A percentile compares a stretch with the other conserved stretches of the same genome.
phyloP scores from a whole-genome alignment of 2,329 filamentous ascomycete species.

The Elsinoe perseae region DNA sequence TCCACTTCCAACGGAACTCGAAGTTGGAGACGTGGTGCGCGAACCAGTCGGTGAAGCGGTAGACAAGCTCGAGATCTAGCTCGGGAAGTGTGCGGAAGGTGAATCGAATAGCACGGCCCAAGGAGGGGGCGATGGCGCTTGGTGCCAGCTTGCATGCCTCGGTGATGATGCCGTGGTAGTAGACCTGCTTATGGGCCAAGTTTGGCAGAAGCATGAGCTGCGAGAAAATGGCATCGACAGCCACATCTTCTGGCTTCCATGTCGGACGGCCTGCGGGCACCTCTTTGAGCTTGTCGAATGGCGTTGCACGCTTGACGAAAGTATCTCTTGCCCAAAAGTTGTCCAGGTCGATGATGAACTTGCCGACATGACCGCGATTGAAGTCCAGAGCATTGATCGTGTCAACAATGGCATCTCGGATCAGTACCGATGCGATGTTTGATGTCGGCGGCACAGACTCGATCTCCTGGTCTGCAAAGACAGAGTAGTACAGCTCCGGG shows the following conservation, averaged over 20 bases:
- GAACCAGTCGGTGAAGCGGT: conserved; percentile 95
- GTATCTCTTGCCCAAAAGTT: conserved; percentile 86
- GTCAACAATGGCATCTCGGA: conserved; percentile 80
- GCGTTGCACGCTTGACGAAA: conserved; percentile 87
- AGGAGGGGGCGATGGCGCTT: conserved; percentile 87
- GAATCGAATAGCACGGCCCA: conserved; percentile 87
- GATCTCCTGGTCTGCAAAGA: conserved; percentile 79
- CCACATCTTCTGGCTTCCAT: conserved; percentile 97
- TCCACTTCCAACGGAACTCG: conserved; percentile 99
- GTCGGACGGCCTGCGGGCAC: conserved; percentile 59
- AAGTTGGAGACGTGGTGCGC: conserved; percentile 97
- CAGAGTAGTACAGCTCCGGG: conserved; percentile 88
- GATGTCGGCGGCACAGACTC: conserved; percentile 71
- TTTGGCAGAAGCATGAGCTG: conserved; percentile 82
- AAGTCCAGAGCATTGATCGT: conserved; percentile 92
- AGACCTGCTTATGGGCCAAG: conserved; percentile 88
- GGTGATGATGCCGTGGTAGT: conserved; percentile 91
- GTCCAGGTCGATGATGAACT: conserved; percentile 87
- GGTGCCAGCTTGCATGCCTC: conserved; percentile 94
- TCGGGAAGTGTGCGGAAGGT: conserved; percentile 74
- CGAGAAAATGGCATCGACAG: conserved; percentile 95
- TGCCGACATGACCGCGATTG: conserved; percentile 79
- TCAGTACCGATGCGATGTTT: conserved; percentile 69
- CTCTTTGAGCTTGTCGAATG: conserved; percentile 78
- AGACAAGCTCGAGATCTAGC: conserved; percentile 78